Base-by-base conservation (phyloP, 2,329 filamentous ascomycete genomes). In the Phaeosphaeria sp. region DNA sequence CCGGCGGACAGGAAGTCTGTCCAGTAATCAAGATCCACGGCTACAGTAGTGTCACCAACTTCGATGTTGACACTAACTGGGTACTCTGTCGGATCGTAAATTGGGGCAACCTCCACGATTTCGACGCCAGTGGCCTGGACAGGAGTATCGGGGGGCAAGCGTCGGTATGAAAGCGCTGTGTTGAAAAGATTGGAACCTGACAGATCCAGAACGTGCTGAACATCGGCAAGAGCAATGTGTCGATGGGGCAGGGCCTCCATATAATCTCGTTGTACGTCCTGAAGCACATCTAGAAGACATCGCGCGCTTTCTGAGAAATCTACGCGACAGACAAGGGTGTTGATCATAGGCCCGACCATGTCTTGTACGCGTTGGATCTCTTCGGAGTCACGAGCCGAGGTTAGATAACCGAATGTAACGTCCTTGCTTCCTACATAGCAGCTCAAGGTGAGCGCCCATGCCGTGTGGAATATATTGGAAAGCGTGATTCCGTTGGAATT, bases 21-120 rank as follows among this genome's bases (percentile, higher is more conserved):
- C 72, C 72, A 76, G 47, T 74, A 74, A 27, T 76, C 73, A 3
- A 76, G 66, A 48, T 75, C 73, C 21, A 74, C 65, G 11, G 70
- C 66, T 8, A 65, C 66, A 22, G 57, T 65, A 17, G 73, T 64
- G 20, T 82, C 80, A 6, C 77, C 74, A 1, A 80, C 77, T 57
- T 83, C 81, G 20, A 83, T 79, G 49, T 83, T 83, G 52, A 83
- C 67, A 17, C 78, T 82, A 0, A 83, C 72, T 1, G 78, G 77
- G 58, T 82, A 65, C 63, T 83, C 81, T 1, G 81, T 81, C 0
- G 81, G 81, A 53, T 83, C 81, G 55, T 83, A 73, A 15, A 73
- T 73, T 0, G 72, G 71, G 1, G 59, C 59, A 61, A 67, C 50
- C 49, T 81, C 78, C 1, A 73, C 61, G 40, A 82, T 75, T n/a